Base-by-base conservation (phyloP, 108 stramenopile species). In the Fistulifera solaris region DNA sequence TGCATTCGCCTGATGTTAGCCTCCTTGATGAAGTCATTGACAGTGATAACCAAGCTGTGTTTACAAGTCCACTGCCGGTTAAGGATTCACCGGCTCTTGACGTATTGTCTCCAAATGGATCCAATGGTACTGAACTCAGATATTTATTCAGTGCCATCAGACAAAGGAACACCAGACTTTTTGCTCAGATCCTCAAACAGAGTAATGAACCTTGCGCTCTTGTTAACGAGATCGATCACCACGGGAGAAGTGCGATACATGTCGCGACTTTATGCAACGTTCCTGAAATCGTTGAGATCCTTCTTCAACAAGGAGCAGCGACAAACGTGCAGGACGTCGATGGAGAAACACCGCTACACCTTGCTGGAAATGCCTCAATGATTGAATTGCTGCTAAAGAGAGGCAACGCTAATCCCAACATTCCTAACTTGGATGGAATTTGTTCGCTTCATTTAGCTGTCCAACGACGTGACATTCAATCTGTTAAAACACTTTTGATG, bases 281-380 rank as follows among this genome's bases (percentile, higher is more conserved):
- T 51, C 19, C 74, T 3, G 58, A 71, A 15, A 49, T 83, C 0
- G 63, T 72, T 6, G 40, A 64, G 28, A 56, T 72, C 11, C 71
- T 88, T 17, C 63, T 93, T 18, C 51, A 67, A 45, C 55, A 73
- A 13, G 72, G 69, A 43, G 80, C 80, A 16, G 66, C 80, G 41
- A 70, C 67, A 8, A 93, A 93, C 52, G 51, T 66, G 0, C 90
- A 88, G 66, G 87, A 93, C 51, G 51, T 57, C 47, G 56, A 69
- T 1, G 90, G 90, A 18, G 81, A 93, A 42, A 93, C 90, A 4
- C 71, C 90, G 2, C 65, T 93, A 40, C 90, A 88, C 58, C 64
- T 79, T 17, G 66, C 90, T 10, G 49, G 56, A 40, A 55, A 59
- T 38, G 40, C 55, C 16, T 61, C 56, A n/a, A 71, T 88, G 48